These are phyloP conservation scores for Penicillium goetzii DNA, from an alignment of 495 filamentous ascomycete genomes.

Conservation along the genomic window DNA sequence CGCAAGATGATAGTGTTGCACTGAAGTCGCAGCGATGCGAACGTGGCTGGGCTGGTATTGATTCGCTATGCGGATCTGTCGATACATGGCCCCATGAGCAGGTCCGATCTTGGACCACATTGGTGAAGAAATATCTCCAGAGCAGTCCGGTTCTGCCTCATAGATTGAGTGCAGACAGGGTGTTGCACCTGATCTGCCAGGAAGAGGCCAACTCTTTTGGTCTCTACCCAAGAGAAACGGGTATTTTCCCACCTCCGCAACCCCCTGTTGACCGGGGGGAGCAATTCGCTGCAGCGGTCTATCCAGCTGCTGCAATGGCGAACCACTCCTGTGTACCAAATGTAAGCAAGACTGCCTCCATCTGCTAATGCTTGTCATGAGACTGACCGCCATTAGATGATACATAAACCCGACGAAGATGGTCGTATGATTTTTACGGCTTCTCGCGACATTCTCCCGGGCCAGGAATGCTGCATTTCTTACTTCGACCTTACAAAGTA, in stretches of 20 bases:
- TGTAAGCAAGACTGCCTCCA: constrained; percentile 26
- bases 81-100: constrained; percentile 43
- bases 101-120: constrained; percentile 34
- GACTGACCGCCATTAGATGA: constrained; percentile 30
- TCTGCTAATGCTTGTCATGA: not conserved
- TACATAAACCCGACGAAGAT: constrained; percentile 40
- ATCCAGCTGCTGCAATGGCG: constrained; percentile 42
- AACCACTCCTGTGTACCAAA: constrained; percentile 48
- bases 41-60: constrained; percentile 37
- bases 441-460: constrained; percentile 36
- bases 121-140: constrained; percentile 46
- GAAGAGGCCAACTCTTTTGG: constrained; percentile 50
- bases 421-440: constrained; percentile 46
- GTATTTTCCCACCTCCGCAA: constrained; percentile 25
- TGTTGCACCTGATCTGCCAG: constrained; percentile 41
- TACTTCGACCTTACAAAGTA: constrained; percentile 42
- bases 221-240: constrained; percentile 46
- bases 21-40: constrained; percentile 16
- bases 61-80: constrained; percentile 39
- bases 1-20: not conserved
- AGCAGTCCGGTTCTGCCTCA: constrained; percentile 30
- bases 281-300: constrained; percentile 46
- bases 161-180: constrained; percentile 21
- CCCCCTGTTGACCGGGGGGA: constrained; percentile 34
- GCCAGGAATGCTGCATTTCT: constrained; percentile 48